Base-by-base conservation (phyloP, 176 grass and related monocot genomes). In the Zea mays region DNA sequence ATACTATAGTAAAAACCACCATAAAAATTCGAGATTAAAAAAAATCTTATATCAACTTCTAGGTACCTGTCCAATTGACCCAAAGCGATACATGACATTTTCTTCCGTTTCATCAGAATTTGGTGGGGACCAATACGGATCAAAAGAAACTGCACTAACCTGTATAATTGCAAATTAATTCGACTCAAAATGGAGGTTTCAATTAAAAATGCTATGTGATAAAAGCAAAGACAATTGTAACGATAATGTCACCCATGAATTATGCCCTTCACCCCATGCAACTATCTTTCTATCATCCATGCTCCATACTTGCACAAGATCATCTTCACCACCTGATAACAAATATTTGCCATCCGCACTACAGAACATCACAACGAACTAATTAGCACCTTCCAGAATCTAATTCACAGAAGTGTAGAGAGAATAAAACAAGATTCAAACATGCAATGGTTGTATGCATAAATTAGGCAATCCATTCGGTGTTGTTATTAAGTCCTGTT, bases 281-380 rank as follows among this genome's bases (percentile, higher is more conserved):
- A 97, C 91, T 66, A 97, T 94, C 88, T 94, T 97, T 69, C 91
- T 85, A 9, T 94, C 85, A 73, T 94, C 91, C 85, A 93, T 92
- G 70, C 95, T 97, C 91, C 95, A 97, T 81, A 97, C 87, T 92
- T 97, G 95, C 55, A 97, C 91, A 80, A 97, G 84, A 87, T 97
- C 91, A 82, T 97, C 89, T 88, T 97, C 91, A 67, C 95, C 91
- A 17, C 91, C 91, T 60, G 91, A 94, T 66, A 97, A 88, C 74
- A 97, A 84, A 81, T 97, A 94, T 75, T 90, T 97, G 21, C 91
- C 89, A 74, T 97, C 95, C 19, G 74, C 85, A 67, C 95, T 97
- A 80, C 10, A 73, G 17, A 10, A 52, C 40, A 86, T 33, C 62
- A 75, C 45, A 86, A 33, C 66, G 65, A 71, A 70, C 68, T 78